These are phyloP conservation scores for Mitragyna speciosa DNA, from an alignment of 257 asterid genomes.

Conservation along the genomic window DNA sequence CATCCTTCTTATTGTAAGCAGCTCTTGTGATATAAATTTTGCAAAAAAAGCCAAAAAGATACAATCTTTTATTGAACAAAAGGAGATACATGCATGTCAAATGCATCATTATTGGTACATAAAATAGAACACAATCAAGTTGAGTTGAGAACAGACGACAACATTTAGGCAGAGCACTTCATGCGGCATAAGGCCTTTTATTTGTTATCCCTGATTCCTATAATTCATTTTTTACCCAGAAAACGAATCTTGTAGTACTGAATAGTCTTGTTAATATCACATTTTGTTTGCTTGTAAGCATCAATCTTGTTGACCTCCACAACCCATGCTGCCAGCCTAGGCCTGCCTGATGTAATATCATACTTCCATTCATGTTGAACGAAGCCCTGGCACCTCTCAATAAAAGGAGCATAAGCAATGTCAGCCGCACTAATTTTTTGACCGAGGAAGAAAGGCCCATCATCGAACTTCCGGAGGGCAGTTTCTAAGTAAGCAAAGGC, in stretches of 20 bases:
- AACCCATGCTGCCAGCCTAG: slow-evolving; percentile 51
- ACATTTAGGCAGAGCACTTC: neutral
- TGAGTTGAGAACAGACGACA: no score
- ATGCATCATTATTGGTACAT: no score
- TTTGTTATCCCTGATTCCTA: neutral
- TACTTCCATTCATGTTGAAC: slow-evolving; percentile 37
- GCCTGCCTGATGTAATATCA: slow-evolving; percentile 60
- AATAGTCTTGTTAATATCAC: slow-evolving; percentile 39
- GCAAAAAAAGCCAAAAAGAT: no score
- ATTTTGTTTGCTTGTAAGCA: slow-evolving; percentile 62
- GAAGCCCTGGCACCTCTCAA: slow-evolving; percentile 59
- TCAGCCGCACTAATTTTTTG: slow-evolving; percentile 58
- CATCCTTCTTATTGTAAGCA: no score
- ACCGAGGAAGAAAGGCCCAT: slow-evolving; percentile 73
- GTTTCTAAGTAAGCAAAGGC: slow-evolving; percentile 60
- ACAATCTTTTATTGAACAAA: no score
- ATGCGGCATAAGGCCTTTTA: neutral
- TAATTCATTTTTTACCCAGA: slow-evolving; percentile 27
- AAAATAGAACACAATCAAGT: no score
- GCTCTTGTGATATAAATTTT: no score
- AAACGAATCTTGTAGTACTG: slow-evolving; percentile 37
- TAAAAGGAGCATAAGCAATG: slow-evolving; percentile 54
- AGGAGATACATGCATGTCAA: no score
- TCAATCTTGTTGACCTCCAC: slow-evolving; percentile 61
- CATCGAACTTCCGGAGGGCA: slow-evolving; percentile 48